phyloP scores from a whole-genome alignment of 1,284 basidiomycete genomes.

The Marasmius sp. region DNA sequence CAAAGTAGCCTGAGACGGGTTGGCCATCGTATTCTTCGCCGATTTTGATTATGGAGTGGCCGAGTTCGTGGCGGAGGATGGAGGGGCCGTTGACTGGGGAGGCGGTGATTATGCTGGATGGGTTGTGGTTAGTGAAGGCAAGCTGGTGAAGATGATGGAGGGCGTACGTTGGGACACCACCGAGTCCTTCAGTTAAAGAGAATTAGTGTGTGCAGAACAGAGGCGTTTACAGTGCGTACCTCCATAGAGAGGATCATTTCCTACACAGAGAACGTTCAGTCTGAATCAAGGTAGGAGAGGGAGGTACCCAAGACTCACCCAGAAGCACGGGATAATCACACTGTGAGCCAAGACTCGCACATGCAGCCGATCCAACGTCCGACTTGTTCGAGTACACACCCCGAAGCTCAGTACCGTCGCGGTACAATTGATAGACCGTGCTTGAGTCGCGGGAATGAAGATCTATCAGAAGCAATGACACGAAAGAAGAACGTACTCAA shows the following conservation, averaged over 20 bases:
- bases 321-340: constrained; percentile 82
- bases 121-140: neutral
- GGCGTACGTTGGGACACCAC: constrained; percentile 80
- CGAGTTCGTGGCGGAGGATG: constrained; percentile 81
- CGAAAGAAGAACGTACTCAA: constrained; percentile 46
- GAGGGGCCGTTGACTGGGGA: constrained; percentile 77
- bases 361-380: constrained; percentile 68
- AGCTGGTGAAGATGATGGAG: neutral
- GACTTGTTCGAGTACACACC: constrained; percentile 74
- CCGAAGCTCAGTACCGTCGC: constrained; percentile 77
- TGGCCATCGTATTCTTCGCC: constrained; percentile 90
- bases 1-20: constrained; percentile 65
- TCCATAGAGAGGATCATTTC: constrained; percentile 81
- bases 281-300: neutral
- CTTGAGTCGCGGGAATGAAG: constrained; percentile 31
- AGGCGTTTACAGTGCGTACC: constrained; percentile 41
- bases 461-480: neutral
- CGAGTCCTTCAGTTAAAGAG: constrained; percentile 51
- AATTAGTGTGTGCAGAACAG: neutral
- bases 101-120: constrained; percentile 70
- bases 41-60: constrained; percentile 76
- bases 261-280: constrained; percentile 35
- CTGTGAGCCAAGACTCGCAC: constrained; percentile 57
- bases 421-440: constrained; percentile 77
- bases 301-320: constrained; percentile 43